Conservation (phyloP, 2,329 filamentous ascomycete species). For the Coccinonectria pachysandricola region DNA sequence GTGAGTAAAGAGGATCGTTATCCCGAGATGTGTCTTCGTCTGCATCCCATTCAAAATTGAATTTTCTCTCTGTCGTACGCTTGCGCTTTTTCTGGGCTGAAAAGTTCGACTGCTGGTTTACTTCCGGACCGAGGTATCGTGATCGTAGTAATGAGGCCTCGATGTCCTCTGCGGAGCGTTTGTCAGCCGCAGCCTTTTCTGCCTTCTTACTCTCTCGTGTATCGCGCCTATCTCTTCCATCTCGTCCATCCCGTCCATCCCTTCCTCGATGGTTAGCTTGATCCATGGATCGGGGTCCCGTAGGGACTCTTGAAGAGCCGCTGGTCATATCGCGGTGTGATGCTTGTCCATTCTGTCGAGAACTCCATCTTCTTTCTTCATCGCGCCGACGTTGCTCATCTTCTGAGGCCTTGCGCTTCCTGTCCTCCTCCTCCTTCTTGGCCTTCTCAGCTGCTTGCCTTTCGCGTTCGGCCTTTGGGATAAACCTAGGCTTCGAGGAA, state of each 20-base stretch:
- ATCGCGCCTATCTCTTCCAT: constrained; percentile 34
- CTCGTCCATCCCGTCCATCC: constrained; percentile 12
- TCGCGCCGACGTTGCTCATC: constrained; percentile 64
- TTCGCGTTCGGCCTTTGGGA: constrained; percentile 76
- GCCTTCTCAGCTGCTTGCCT: constrained; percentile 69
- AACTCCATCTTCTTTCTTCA: constrained; percentile 38
- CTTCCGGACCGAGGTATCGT: constrained; percentile 84
- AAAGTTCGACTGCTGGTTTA: constrained; percentile 73
- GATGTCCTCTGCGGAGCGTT: constrained; percentile 46
- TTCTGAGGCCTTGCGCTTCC: constrained; percentile 36
- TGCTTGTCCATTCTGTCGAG: constrained; percentile 18
- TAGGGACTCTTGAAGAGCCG: constrained; percentile 41
- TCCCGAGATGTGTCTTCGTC: constrained; percentile 69
- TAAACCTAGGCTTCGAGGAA: constrained; percentile 77
- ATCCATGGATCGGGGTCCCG: constrained; percentile 59
- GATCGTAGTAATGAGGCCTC: constrained; percentile 67
- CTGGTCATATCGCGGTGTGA: constrained; percentile 15
- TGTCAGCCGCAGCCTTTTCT: constrained; percentile 25
- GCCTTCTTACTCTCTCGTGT: constrained; percentile 24
- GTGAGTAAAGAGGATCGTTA: constrained; percentile 66
- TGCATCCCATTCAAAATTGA: constrained; percentile 97
- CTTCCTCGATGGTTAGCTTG: constrained; percentile 36
- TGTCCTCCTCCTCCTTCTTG: constrained; percentile 55
- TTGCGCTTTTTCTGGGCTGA: constrained; percentile 93
- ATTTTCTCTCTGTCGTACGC: constrained; percentile 89